These are phyloP conservation scores for Globisporangium abappressorium DNA, from an alignment of 352 stramenopile species.

Conservation along the genomic window DNA sequence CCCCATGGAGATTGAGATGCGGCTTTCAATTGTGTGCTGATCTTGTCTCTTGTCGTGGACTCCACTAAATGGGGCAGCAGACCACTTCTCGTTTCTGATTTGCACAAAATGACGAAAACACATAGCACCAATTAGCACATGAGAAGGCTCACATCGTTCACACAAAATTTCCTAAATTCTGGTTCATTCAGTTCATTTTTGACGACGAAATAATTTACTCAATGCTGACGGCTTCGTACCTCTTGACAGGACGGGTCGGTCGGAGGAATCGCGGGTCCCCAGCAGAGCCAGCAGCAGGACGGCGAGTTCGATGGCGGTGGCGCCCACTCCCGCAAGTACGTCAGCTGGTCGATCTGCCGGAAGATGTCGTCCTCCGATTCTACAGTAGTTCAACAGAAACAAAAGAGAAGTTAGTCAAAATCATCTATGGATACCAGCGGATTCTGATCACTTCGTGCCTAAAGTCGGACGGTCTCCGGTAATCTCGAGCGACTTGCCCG, in stretches of 20 bases:
- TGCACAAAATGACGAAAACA: not conserved
- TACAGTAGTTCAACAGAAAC: slow-evolving; percentile 12
- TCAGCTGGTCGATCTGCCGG: slow-evolving; percentile 63
- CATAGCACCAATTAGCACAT: not conserved
- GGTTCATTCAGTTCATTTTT: not conserved
- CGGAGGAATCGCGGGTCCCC: not conserved
- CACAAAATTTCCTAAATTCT: not conserved
- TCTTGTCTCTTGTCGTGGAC: not conserved
- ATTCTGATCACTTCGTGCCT: slow-evolving; percentile 23
- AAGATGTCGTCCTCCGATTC: slow-evolving; percentile 79
- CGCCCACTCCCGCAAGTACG: slow-evolving; percentile 49
- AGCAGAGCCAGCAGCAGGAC: slow-evolving; percentile 36
- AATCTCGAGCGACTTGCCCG: slow-evolving; percentile 42
- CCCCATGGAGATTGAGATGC: too few species aligned
- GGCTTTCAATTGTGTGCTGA: not conserved
- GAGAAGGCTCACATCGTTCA: not conserved
- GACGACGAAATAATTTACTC: not conserved
- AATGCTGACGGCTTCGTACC: not conserved
- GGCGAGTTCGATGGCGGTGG: slow-evolving; percentile 28
- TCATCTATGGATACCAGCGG: not conserved
- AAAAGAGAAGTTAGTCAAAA: not conserved
- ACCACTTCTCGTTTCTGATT: not conserved
- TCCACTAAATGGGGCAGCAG: not conserved
- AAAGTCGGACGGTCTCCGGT: slow-evolving; percentile 39
- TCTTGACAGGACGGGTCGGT: not conserved